Base-by-base conservation (phyloP, 768 basidiomycete species). In the Calvatia gigantea region DNA sequence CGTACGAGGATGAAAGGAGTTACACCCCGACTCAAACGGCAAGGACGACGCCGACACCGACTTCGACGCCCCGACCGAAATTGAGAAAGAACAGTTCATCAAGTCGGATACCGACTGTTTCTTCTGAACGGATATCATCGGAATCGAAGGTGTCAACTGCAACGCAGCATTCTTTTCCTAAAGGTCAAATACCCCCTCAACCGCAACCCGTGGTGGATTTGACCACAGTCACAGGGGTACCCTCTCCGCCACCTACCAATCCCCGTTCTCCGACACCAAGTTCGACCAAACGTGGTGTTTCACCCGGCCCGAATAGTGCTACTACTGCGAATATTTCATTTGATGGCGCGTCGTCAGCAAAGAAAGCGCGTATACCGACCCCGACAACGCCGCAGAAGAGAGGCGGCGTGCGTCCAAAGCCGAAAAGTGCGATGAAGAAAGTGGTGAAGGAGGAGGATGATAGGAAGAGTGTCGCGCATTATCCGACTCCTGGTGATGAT, bases 381-480 rank as follows among this genome's bases (percentile, higher is more conserved):
- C 35, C 44, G 3, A 14, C n/a, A 4, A 62, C 73, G 12, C 61
- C 65, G 73, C 69, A 38, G 62, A 70, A 21, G 12, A 17, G 23
- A 15, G 21, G 21, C 33, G 69, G 68, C 46, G 67, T 35, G 80
- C 84, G 48, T 76, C 73, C 2, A 61, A 76, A 33, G 68, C 75
- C 52, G 4, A 54, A 37, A 25, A 43, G 42, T 23, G 60, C 62
- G 70, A 70, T 66, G 52, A 73, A 70, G 64, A 73, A 64, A 61
- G 69, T 71, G 17, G 58, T 51, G 60, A 74, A 72, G 43, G 78
- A 82, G 11, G 75, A 77, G 27, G 69, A 70, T 27, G 73, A 76
- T 27, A 71, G 87, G 61, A 69, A 70, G 58, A 87, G 84, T 45
- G 69, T 89, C n/a, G 87, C 86, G 39, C 69, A 79, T 43, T 91